Conservation (phyloP, 805 yeast genomes). For the Nakazawaea anatomiae region DNA sequence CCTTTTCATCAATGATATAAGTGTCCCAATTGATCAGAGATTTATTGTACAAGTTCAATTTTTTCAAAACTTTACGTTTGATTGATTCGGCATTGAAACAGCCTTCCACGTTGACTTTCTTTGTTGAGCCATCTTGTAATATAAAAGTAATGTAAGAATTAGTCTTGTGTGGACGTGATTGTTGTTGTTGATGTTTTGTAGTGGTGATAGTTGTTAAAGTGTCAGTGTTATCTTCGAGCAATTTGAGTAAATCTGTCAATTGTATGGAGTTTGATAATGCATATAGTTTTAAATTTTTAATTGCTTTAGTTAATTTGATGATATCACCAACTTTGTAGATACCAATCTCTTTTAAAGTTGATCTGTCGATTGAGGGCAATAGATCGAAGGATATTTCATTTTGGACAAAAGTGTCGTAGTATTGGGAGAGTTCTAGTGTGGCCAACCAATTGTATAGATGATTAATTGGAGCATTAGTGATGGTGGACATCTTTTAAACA, state of each 20-base stretch:
- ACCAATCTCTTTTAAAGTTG: slow-evolving; percentile 67
- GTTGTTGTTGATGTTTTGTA: slow-evolving; percentile 4
- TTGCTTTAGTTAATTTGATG: slow-evolving; percentile 55
- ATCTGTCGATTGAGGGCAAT: slow-evolving; percentile 54
- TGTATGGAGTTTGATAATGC: slow-evolving; percentile 10
- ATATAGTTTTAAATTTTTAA: slow-evolving; percentile 38
- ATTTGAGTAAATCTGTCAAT: neutral
- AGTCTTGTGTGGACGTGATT: slow-evolving; percentile 16
- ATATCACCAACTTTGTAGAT: slow-evolving; percentile 80
- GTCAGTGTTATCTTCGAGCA: neutral
- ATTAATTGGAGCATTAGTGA: neutral
- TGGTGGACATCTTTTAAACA: neutral
- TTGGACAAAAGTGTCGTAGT: slow-evolving; percentile 18
- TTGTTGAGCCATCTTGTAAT: slow-evolving; percentile 65
- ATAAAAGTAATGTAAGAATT: slow-evolving; percentile 51
- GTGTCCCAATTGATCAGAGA: slow-evolving; percentile 50
- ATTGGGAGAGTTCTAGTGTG: slow-evolving; percentile 3
- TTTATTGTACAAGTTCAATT: slow-evolving; percentile 33
- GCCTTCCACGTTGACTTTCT: slow-evolving; percentile 64
- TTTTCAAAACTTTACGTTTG: slow-evolving; percentile 60
- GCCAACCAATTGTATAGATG: slow-evolving; percentile 10
- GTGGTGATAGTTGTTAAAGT: neutral
- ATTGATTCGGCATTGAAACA: slow-evolving; percentile 79
- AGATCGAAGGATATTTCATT: slow-evolving; percentile 54
- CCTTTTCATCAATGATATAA: slow-evolving; percentile 44